A percentile compares a stretch with the other conserved stretches of the same genome.
These are phyloP conservation scores for Suillus paluster DNA, from an alignment of 768 basidiomycete genomes.

Conservation along the genomic window DNA sequence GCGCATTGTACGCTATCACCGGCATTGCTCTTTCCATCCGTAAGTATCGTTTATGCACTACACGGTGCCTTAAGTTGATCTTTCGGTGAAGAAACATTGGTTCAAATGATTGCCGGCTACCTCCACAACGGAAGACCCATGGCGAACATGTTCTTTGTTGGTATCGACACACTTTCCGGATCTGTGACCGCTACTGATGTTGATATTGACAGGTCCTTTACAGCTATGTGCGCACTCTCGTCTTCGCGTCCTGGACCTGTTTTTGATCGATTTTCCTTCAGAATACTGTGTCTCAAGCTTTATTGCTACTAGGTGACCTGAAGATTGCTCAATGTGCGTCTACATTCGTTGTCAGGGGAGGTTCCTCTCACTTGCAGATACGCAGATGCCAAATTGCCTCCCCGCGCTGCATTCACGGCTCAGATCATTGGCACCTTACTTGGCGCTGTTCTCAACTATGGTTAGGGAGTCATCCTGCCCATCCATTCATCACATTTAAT, in stretches of 20 bases:
- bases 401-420: constrained; percentile 64
- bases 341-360: neutral
- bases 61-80: neutral
- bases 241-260: neutral
- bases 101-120: constrained; percentile 43
- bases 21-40: constrained; percentile 27
- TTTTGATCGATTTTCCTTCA: neutral
- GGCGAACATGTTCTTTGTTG: constrained; percentile 47
- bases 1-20: constrained; percentile 57
- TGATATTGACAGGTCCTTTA: constrained; percentile 42
- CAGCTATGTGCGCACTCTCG: constrained; percentile 33
- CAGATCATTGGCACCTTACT: constrained; percentile 61
- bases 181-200: constrained; percentile 39
- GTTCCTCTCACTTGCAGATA: constrained; percentile 41
- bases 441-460: constrained; percentile 51
- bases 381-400: constrained; percentile 57
- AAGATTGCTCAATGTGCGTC: constrained; percentile 44
- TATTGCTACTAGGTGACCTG: constrained; percentile 58
- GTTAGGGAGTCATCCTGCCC: constrained; percentile 25
- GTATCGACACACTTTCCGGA: neutral
- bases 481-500: neutral
- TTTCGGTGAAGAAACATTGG: constrained; percentile 25
- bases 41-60: constrained; percentile 15
- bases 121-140: constrained; percentile 42
- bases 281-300: constrained; percentile 41